phyloP scores from a whole-genome alignment of 2,329 filamentous ascomycete genomes.

The Torrubiella hemipterigena region DNA sequence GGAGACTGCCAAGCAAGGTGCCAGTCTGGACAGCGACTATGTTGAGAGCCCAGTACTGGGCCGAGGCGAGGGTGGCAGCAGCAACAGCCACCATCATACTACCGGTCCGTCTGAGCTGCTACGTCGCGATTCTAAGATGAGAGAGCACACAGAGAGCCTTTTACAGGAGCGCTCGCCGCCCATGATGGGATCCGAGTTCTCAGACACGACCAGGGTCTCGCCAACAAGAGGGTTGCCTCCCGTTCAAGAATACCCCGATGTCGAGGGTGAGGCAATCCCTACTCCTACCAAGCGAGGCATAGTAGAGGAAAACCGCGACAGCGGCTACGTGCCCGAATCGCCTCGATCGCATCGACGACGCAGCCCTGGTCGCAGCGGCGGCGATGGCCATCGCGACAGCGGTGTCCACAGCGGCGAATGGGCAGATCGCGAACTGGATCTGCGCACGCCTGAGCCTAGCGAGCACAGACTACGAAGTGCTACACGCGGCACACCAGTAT shows the following conservation, averaged over 20 bases:
- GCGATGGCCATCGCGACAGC: slow-evolving; percentile 39
- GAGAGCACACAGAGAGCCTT: slow-evolving; percentile 16
- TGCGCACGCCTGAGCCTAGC: slow-evolving; percentile 16
- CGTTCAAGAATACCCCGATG: slow-evolving; percentile 38
- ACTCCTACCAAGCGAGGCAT: slow-evolving; percentile 8
- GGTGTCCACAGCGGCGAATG: slow-evolving; percentile 42
- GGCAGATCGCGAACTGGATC: slow-evolving; percentile 17
- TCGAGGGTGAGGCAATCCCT: slow-evolving; percentile 28
- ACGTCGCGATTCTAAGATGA: slow-evolving; percentile 17
- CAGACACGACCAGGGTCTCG: slow-evolving; percentile 28
- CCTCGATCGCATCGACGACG: slow-evolving; percentile 25
- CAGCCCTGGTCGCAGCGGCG: slow-evolving; percentile 19
- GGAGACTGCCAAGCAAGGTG: slow-evolving; percentile 12
- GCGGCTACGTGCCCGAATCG: slow-evolving; percentile 34
- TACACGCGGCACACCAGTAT: slow-evolving; percentile 23
- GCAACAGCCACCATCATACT: too few species aligned
- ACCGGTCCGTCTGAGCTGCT: slow-evolving; percentile 16
- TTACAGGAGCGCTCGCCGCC: slow-evolving; percentile 18
- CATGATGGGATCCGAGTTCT: neutral
- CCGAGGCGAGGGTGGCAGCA: slow-evolving; percentile 11
- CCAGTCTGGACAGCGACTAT: slow-evolving; percentile 13
- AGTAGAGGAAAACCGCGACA: slow-evolving; percentile 33
- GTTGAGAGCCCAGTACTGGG: slow-evolving; percentile 27
- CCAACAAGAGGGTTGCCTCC: slow-evolving; percentile 34
- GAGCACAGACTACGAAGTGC: slow-evolving; percentile 18